These are phyloP conservation scores for Chamaecrista fasciculata DNA, from an alignment of 306 rosid genomes.

Conservation along the genomic window DNA sequence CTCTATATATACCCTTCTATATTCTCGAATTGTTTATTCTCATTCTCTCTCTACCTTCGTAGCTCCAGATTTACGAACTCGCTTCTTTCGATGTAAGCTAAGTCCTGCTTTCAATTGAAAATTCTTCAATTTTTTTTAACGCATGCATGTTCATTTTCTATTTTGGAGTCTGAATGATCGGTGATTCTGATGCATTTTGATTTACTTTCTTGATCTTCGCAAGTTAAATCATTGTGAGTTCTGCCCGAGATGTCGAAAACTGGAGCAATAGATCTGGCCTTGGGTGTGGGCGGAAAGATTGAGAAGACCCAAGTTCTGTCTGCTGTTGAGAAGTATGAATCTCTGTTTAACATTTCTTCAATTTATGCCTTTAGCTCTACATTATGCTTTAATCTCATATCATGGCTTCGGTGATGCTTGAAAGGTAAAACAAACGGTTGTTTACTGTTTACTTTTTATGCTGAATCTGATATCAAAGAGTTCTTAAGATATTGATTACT, in stretches of 20 bases:
- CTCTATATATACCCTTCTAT: not conserved
- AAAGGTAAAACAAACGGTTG: not conserved
- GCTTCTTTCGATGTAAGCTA: conserved; percentile 1
- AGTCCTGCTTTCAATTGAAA: not conserved
- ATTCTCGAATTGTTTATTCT: not conserved
- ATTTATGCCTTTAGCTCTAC: not conserved
- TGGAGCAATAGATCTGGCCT: conserved; percentile 71
- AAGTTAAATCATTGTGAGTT: not conserved
- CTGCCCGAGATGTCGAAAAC: conserved; percentile 46
- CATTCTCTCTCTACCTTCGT: not conserved
- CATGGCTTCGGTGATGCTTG: not conserved
- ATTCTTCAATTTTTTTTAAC: not conserved
- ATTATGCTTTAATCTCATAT: not conserved
- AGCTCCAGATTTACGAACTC: not conserved
- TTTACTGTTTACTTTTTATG: no score
- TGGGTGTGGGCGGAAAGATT: conserved; percentile 78
- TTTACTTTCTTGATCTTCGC: not conserved
- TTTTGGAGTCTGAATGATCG: not conserved
- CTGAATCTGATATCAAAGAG: not conserved
- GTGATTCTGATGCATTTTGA: not conserved
- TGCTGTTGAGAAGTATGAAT: conserved; percentile 62
- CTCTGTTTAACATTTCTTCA: not conserved
- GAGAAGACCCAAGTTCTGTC: conserved; percentile 60
- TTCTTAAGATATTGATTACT: not conserved
- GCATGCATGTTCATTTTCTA: not conserved